phyloP scores from a whole-genome alignment of 768 basidiomycete species.

The Clathrus columnatus region DNA sequence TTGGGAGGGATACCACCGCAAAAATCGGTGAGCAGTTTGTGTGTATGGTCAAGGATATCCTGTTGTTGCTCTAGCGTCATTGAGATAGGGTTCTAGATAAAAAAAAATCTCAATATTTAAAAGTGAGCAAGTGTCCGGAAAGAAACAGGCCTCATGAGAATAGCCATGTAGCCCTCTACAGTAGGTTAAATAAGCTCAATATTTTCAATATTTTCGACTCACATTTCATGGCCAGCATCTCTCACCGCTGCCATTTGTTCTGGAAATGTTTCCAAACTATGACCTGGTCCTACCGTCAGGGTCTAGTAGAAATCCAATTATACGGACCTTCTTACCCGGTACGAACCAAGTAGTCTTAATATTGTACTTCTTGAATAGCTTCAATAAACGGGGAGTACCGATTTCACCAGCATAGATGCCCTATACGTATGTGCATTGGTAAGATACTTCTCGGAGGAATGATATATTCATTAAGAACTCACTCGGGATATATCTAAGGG shows the following conservation, averaged over 20 bases:
- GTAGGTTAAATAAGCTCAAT: neutral
- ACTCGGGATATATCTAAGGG: slow-evolving; percentile 61
- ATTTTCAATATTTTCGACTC: slow-evolving; percentile 10
- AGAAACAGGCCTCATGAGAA: slow-evolving; percentile 48
- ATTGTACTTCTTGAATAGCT: slow-evolving; percentile 62
- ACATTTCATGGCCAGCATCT: slow-evolving; percentile 44
- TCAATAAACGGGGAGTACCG: slow-evolving; percentile 56
- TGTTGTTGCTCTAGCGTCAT: slow-evolving; percentile 60
- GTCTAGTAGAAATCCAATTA: neutral
- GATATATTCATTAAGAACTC: slow-evolving; percentile 7
- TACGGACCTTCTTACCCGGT: slow-evolving; percentile 36
- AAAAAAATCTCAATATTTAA: neutral
- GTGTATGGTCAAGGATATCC: slow-evolving; percentile 60
- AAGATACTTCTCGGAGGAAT: neutral
- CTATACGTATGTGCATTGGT: slow-evolving; percentile 19
- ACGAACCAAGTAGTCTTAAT: slow-evolving; percentile 70
- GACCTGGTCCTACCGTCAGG: slow-evolving; percentile 30
- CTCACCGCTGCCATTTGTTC: slow-evolving; percentile 11
- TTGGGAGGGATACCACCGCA: slow-evolving; percentile 51
- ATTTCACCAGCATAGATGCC: slow-evolving; percentile 75
- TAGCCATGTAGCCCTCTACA: slow-evolving; percentile 58
- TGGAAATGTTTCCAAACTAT: slow-evolving; percentile 66
- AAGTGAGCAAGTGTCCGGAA: neutral
- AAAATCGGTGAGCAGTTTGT: slow-evolving; percentile 55
- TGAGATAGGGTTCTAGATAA: slow-evolving; percentile 50